Conservation (phyloP, 257 asterid genomes). For the Solanum tarapatanum region DNA sequence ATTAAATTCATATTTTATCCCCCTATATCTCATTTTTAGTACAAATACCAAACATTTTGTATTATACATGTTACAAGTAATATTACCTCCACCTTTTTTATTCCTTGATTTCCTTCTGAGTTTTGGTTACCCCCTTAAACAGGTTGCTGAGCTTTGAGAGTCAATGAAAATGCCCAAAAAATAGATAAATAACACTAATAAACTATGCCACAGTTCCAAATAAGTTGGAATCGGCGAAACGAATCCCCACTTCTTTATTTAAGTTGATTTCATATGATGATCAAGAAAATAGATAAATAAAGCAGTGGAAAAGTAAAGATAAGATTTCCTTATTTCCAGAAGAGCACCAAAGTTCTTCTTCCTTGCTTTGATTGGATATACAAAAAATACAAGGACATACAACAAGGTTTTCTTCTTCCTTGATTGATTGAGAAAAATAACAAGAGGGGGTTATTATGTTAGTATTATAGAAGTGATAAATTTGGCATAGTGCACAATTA, state of each 20-base stretch:
- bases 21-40: background rate
- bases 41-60: background rate
- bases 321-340: background rate
- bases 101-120: background rate
- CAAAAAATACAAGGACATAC: background rate
- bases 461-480: background rate
- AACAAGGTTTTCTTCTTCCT: background rate
- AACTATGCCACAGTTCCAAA: background rate
- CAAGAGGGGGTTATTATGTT: background rate
- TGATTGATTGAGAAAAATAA: background rate
- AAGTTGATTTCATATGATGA: background rate
- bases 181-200: background rate
- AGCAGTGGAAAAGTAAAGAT: background rate
- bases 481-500: background rate
- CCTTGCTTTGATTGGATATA: background rate
- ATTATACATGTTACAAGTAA: background rate
- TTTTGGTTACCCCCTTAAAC: background rate
- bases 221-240: background rate
- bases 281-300: background rate
- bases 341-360: background rate
- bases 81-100: background rate
- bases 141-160: background rate
- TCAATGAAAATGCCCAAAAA: background rate
- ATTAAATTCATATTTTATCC: background rate
- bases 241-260: background rate